These are phyloP conservation scores for Protomyces gravidus DNA, from an alignment of 1,139 yeast genomes.

Conservation along the genomic window DNA sequence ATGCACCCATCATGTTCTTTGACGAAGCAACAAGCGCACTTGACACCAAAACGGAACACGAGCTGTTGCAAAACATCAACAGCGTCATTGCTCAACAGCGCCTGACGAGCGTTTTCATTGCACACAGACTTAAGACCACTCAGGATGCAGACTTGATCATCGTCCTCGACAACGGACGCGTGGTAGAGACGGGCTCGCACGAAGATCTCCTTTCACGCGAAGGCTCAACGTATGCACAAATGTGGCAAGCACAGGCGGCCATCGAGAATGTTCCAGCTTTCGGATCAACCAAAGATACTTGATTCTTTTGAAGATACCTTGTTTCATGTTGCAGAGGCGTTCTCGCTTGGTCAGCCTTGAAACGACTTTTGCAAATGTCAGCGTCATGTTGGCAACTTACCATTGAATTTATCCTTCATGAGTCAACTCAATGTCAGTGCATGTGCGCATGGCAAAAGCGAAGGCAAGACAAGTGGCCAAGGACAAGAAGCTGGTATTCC, in stretches of 20 bases:
- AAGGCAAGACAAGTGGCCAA: too few species aligned
- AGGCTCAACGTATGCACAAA: slow-evolving; percentile 62
- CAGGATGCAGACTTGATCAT: slow-evolving; percentile 93
- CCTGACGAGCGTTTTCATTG: slow-evolving; percentile 81
- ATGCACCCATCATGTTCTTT: slow-evolving; percentile 84
- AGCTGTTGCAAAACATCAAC: slow-evolving; percentile 54
- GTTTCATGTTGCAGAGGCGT: too few species aligned
- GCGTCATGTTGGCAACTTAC: too few species aligned
- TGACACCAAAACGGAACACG: slow-evolving; percentile 92
- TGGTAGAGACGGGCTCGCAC: slow-evolving; percentile 86
- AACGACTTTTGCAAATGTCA: too few species aligned
- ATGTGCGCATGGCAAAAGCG: too few species aligned
- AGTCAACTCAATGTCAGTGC: too few species aligned
- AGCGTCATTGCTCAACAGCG: slow-evolving; percentile 35
- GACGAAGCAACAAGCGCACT: slow-evolving; percentile 97
- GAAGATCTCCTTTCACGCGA: slow-evolving; percentile 51
- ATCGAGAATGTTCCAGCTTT: slow-evolving; percentile 46
- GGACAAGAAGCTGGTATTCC: too few species aligned
- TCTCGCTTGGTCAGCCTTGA: too few species aligned
- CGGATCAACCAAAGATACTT: not conserved
- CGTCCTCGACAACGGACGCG: slow-evolving; percentile 72
- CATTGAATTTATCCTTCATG: too few species aligned
- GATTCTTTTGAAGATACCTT: too few species aligned
- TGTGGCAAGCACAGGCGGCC: slow-evolving; percentile 92
- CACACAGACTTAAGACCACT: slow-evolving; percentile 87